Evolutionary conservation across 805 yeast genomes (phyloP).

Genomic region (Kregervanrija pseudodelftensis): DNA sequence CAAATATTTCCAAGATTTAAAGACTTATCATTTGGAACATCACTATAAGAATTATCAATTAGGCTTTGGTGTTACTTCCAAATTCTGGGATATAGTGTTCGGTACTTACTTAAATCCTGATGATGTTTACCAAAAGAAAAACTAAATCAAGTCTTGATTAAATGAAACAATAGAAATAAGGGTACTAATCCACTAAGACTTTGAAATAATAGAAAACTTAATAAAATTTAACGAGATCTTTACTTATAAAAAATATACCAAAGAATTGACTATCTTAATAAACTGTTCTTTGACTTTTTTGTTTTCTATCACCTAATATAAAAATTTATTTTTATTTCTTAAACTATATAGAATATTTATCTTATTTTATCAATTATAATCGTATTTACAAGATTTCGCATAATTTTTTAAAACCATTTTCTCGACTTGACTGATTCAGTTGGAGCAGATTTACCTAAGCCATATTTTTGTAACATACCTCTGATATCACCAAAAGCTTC

Average conservation of each 20-base stretch:
- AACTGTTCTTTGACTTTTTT: too few relatives aligned
- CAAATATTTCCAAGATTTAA: conserved; percentile 62
- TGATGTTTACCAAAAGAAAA: conserved; percentile 36
- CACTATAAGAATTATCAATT: conserved; percentile 95
- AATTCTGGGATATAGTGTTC: conserved; percentile 90
- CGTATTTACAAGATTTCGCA: too few relatives aligned
- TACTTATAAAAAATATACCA: background rate
- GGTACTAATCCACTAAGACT: too few relatives aligned
- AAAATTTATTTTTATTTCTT: too few relatives aligned
- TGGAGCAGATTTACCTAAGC: conserved; percentile 46
- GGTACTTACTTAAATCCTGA: conserved; percentile 62
- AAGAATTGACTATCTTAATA: background rate
- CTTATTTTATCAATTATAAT: too few relatives aligned
- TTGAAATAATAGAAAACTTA: too few relatives aligned
- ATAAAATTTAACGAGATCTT: background rate
- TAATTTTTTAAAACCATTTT: conserved; percentile 5
- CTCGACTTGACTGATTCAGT: conserved; percentile 1
- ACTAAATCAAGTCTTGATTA: conserved; percentile 9
- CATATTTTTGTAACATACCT: conserved; percentile 56
- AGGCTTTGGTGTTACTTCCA: conserved; percentile 94
- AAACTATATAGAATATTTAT: too few relatives aligned
- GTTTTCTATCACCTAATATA: too few relatives aligned
- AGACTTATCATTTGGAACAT: conserved; percentile 91
- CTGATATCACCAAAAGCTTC: conserved; percentile 81
- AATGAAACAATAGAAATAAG: too few relatives aligned